Conservation (phyloP, 306 rosid genomes). For the Acacia crassicarpa region DNA sequence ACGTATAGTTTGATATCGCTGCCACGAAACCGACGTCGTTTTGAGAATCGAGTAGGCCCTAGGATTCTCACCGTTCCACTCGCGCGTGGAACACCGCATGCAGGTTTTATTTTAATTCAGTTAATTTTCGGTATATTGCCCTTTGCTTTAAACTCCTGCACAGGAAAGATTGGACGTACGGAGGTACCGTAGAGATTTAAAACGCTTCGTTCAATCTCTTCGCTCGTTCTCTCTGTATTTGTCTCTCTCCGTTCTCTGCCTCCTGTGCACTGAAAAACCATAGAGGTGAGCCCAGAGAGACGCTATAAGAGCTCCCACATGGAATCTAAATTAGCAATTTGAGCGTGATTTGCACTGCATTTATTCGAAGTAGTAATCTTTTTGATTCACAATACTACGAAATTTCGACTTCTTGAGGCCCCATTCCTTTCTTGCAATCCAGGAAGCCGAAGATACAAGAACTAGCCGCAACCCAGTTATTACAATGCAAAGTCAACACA, state of each 20-base stretch:
- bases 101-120: neutral
- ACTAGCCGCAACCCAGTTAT: neutral
- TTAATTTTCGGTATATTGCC: neutral
- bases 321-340: slow-evolving; percentile 46
- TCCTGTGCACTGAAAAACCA: slow-evolving; percentile 37
- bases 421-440: slow-evolving; percentile 34
- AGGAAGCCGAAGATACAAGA: slow-evolving; percentile 11
- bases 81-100: slow-evolving; percentile 23
- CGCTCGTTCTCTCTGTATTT: neutral
- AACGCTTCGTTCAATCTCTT: slow-evolving; percentile 57
- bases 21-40: neutral
- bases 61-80: neutral
- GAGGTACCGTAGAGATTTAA: slow-evolving; percentile 35
- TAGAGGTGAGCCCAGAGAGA: slow-evolving; percentile 31
- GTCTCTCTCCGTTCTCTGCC: slow-evolving; percentile 27
- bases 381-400: neutral
- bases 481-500: slow-evolving; percentile 22
- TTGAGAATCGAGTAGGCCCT: no score
- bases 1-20: neutral
- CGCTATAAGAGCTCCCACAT: slow-evolving; percentile 47
- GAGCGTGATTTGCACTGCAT: slow-evolving; percentile 45
- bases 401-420: slow-evolving; percentile 24
- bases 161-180: slow-evolving; percentile 8
- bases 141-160: neutral
- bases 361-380: neutral